Percentiles rank a stretch among this genome's conserved stretches.
phyloP scores from a whole-genome alignment of 2,329 filamentous ascomycete species.

The Exserohilum turcica region DNA sequence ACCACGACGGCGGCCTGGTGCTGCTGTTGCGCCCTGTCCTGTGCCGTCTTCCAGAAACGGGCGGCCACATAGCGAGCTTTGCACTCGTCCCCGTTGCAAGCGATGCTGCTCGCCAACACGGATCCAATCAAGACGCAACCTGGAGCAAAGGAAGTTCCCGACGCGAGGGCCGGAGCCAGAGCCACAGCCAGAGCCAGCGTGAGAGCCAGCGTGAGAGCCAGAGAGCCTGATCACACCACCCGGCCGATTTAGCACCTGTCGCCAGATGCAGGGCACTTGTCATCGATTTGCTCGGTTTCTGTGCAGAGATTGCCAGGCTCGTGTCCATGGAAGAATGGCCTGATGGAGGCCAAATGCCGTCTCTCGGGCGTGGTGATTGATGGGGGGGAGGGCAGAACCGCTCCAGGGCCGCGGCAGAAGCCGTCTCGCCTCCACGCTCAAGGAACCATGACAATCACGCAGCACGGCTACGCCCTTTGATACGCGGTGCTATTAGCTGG shows the following conservation, averaged over 20 bases:
- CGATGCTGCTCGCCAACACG: neutral
- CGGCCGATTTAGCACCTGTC: neutral
- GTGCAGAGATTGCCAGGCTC: neutral
- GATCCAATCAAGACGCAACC: neutral
- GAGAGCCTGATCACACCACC: neutral
- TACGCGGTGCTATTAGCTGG: neutral
- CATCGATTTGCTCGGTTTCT: neutral
- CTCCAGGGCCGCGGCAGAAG: slow-evolving; percentile 25
- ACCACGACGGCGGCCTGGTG: too few species aligned
- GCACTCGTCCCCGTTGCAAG: slow-evolving; percentile 4
- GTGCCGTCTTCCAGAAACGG: slow-evolving; percentile 38
- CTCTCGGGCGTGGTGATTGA: neutral
- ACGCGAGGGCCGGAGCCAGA: too few species aligned
- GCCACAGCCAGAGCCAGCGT: too few species aligned
- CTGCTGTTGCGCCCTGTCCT: slow-evolving; percentile 20
- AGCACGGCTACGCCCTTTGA: neutral
- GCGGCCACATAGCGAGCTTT: slow-evolving; percentile 5
- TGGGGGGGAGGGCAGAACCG: neutral
- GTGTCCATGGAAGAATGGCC: neutral
- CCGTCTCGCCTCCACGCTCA: slow-evolving; percentile 33
- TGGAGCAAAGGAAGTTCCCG: slow-evolving; percentile 7
- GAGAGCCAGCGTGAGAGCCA: neutral
- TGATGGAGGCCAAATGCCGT: neutral
- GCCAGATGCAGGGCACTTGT: neutral
- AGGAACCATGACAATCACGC: neutral